Conservation (phyloP, 495 filamentous ascomycete species). For the Neurospora sp. region DNA sequence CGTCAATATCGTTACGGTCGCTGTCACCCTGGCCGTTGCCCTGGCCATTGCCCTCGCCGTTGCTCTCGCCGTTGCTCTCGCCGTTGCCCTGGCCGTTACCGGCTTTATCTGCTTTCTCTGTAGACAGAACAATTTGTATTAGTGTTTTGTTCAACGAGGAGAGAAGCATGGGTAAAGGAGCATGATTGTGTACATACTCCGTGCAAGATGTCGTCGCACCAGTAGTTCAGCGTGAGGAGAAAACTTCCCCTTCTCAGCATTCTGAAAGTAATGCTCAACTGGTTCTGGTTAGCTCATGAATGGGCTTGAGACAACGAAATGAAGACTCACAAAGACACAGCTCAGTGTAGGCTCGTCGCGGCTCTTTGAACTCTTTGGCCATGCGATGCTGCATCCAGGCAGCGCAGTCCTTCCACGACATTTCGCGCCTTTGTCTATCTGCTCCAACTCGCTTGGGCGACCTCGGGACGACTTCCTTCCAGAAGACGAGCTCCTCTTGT, state of each 20-base stretch:
- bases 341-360: slow-evolving; percentile 24
- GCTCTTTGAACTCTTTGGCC: slow-evolving; percentile 1
- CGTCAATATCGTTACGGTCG: neutral
- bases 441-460: slow-evolving; percentile 27
- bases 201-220: slow-evolving; percentile 16
- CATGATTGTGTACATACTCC: neutral
- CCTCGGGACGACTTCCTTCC: slow-evolving; percentile 23
- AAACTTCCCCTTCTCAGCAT: slow-evolving; percentile 16
- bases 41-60: neutral
- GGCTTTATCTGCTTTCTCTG: neutral
- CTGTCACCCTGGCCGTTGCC: neutral
- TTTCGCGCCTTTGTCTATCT: slow-evolving; percentile 13
- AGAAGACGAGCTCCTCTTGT: slow-evolving; percentile 32
- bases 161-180: neutral
- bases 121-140: neutral
- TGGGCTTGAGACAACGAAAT: neutral
- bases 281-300: slow-evolving; percentile 7
- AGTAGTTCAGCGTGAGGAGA: slow-evolving; percentile 22
- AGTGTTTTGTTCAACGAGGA: neutral
- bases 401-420: slow-evolving; percentile 23
- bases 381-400: slow-evolving; percentile 22
- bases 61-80: neutral
- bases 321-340: slow-evolving; percentile 28
- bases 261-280: slow-evolving; percentile 41
- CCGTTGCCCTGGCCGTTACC: neutral